Percentiles rank a stretch among this genome's conserved stretches.
Conservation (phyloP, 2,329 filamentous ascomycete species). For the Aspergillus awamori region DNA sequence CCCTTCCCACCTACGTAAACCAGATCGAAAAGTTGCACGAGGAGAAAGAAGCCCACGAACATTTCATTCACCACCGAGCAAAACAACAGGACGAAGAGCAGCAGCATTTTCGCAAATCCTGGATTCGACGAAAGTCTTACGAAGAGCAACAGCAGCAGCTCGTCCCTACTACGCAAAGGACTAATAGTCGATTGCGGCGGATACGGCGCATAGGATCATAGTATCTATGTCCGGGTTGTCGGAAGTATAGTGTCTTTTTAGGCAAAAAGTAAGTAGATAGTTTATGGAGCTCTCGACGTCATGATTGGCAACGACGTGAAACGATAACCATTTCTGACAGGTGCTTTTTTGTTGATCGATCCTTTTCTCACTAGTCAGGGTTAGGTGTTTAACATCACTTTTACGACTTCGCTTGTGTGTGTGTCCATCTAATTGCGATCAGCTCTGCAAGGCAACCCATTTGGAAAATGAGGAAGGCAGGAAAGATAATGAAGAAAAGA, state of each 20-base stretch:
- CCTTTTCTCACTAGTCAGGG: not conserved
- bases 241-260: not conserved
- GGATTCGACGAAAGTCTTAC: slow-evolving; percentile 31
- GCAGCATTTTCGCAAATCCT: slow-evolving; percentile 38
- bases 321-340: slow-evolving; percentile 8
- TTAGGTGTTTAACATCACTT: not conserved
- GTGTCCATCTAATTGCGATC: slow-evolving; percentile 4
- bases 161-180: not conserved
- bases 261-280: not conserved
- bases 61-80: slow-evolving; percentile 34
- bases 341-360: not conserved
- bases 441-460: slow-evolving; percentile 3
- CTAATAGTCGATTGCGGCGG: slow-evolving; percentile 16
- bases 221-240: not conserved
- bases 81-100: slow-evolving; percentile 39
- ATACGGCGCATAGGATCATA: slow-evolving; percentile 12
- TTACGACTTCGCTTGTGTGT: not conserved
- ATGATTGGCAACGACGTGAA: not conserved
- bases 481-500: not conserved
- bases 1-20: not conserved
- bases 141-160: slow-evolving; percentile 15
- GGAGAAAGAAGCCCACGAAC: slow-evolving; percentile 38
- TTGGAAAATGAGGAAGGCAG: not conserved
- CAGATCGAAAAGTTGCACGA: slow-evolving; percentile 36
- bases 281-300: not conserved